Percentiles rank a stretch among this genome's conserved stretches.
Conservation (phyloP, 306 rosid species). For the Lathyrus oleraceus region DNA sequence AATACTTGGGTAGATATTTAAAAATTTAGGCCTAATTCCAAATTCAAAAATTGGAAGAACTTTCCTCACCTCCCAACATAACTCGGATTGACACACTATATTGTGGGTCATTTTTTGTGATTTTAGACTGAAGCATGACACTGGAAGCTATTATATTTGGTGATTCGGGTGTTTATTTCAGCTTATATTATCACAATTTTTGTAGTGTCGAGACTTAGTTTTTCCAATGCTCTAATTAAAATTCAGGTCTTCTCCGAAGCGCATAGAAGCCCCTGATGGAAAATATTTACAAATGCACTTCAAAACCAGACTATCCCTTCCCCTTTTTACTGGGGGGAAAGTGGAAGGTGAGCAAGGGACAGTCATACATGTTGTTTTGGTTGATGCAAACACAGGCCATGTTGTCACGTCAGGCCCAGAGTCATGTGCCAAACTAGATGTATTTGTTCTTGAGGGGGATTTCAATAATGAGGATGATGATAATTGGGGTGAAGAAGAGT, state of each 20-base stretch:
- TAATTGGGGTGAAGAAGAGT: slow-evolving; percentile 72
- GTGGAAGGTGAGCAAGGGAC: slow-evolving; percentile 89
- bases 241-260: slow-evolving; percentile 70
- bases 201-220: slow-evolving; percentile 23
- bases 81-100: not conserved
- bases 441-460: slow-evolving; percentile 86
- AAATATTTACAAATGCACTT: slow-evolving; percentile 64
- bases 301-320: slow-evolving; percentile 70
- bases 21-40: not conserved
- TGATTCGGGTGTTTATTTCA: slow-evolving; percentile 7
- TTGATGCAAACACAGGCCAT: slow-evolving; percentile 56
- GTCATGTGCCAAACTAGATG: slow-evolving; percentile 61
- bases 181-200: slow-evolving; percentile 14
- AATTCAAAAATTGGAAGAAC: not conserved
- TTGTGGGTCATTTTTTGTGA: not conserved
- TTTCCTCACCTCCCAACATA: not conserved
- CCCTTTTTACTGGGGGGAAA: slow-evolving; percentile 85
- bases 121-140: not conserved
- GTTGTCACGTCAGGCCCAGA: slow-evolving; percentile 65
- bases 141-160: not conserved
- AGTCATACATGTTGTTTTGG: slow-evolving; percentile 64
- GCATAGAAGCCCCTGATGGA: slow-evolving; percentile 61
- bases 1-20: not conserved
- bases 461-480: slow-evolving; percentile 80
- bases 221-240: slow-evolving; percentile 37